phyloP scores from a whole-genome alignment of 805 yeast species.

The Debaryomyces castellii region DNA sequence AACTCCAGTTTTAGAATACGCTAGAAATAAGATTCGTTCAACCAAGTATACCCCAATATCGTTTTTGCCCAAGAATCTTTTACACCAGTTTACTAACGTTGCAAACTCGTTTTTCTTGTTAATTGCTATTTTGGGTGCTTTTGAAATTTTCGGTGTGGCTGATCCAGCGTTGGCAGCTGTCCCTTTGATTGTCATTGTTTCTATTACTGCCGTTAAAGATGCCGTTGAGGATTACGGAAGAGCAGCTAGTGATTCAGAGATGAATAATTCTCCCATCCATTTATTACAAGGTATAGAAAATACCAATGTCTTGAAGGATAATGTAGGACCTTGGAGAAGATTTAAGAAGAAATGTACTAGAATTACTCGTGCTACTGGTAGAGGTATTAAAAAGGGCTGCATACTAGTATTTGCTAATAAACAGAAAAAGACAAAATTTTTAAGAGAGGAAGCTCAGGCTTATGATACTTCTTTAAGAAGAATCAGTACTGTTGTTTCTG shows the following conservation, averaged over 20 bases:
- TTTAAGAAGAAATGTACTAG: slow-evolving; percentile 61
- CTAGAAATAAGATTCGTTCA: slow-evolving; percentile 60
- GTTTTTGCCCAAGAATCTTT: slow-evolving; percentile 56
- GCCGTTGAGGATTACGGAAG: slow-evolving; percentile 77
- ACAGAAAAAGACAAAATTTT: slow-evolving; percentile 21
- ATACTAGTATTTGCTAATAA: slow-evolving; percentile 26
- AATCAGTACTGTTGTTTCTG: slow-evolving; percentile 38
- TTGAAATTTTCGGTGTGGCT: slow-evolving; percentile 71
- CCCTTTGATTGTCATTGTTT: slow-evolving; percentile 77
- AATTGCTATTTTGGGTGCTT: slow-evolving; percentile 54
- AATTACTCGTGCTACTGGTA: slow-evolving; percentile 13
- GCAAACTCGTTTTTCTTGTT: slow-evolving; percentile 61
- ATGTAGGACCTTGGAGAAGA: slow-evolving; percentile 63
- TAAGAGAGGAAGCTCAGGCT: slow-evolving; percentile 22
- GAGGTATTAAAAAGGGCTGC: slow-evolving; percentile 18
- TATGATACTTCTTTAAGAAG: slow-evolving; percentile 32
- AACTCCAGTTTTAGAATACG: slow-evolving; percentile 38
- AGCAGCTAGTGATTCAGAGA: slow-evolving; percentile 59
- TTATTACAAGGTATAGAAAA: slow-evolving; percentile 53
- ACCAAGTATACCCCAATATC: slow-evolving; percentile 61
- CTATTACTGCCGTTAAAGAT: slow-evolving; percentile 72
- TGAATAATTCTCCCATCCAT: slow-evolving; percentile 66
- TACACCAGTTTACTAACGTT: slow-evolving; percentile 55
- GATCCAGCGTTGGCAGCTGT: slow-evolving; percentile 75
- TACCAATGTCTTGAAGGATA: slow-evolving; percentile 54